Percentiles rank a stretch among this genome's conserved stretches.
Conservation (phyloP, 1,284 basidiomycete genomes). For the Sporisorium iseilematis-ciliati region DNA sequence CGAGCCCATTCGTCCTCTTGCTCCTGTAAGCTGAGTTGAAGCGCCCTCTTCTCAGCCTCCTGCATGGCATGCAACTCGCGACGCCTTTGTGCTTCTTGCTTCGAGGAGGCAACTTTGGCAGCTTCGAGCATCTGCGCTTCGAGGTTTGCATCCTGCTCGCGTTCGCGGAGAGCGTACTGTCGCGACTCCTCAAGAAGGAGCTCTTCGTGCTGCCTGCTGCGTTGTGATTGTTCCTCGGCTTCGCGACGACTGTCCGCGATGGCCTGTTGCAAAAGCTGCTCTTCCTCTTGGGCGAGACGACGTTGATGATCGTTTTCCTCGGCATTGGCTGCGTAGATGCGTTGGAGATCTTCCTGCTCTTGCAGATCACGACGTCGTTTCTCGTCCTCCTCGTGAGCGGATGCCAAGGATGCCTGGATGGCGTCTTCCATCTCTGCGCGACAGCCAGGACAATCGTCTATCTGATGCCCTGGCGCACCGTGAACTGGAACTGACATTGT, state of each 20-base stretch:
- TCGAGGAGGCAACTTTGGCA: slow-evolving; percentile 29
- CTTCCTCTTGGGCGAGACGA: slow-evolving; percentile 40
- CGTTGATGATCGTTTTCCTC: slow-evolving; percentile 34
- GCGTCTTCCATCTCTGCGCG: slow-evolving; percentile 47
- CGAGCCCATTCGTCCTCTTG: slow-evolving; percentile 54
- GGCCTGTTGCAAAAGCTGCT: slow-evolving; percentile 31
- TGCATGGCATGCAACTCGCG: slow-evolving; percentile 21
- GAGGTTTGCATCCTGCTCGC: slow-evolving; percentile 17
- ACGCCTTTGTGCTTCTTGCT: slow-evolving; percentile 19
- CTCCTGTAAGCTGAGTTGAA: slow-evolving; percentile 43
- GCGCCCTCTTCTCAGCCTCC: slow-evolving; percentile 40
- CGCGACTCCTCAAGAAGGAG: slow-evolving; percentile 44
- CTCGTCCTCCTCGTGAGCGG: slow-evolving; percentile 38
- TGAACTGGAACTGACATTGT: not conserved
- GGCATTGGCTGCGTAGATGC: slow-evolving; percentile 26
- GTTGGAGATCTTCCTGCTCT: slow-evolving; percentile 35
- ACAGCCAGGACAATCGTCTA: slow-evolving; percentile 52
- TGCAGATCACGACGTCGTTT: slow-evolving; percentile 14
- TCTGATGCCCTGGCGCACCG: slow-evolving; percentile 24
- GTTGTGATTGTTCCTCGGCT: slow-evolving; percentile 24
- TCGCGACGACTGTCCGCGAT: slow-evolving; percentile 46
- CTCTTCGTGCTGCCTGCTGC: slow-evolving; percentile 19
- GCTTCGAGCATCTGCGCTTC: slow-evolving; percentile 39
- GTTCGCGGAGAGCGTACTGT: slow-evolving; percentile 35
- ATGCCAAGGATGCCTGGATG: slow-evolving; percentile 41